Evolutionary conservation across 148 eudicot species (phyloP).

Genomic region (Amaranthus cruentus): DNA sequence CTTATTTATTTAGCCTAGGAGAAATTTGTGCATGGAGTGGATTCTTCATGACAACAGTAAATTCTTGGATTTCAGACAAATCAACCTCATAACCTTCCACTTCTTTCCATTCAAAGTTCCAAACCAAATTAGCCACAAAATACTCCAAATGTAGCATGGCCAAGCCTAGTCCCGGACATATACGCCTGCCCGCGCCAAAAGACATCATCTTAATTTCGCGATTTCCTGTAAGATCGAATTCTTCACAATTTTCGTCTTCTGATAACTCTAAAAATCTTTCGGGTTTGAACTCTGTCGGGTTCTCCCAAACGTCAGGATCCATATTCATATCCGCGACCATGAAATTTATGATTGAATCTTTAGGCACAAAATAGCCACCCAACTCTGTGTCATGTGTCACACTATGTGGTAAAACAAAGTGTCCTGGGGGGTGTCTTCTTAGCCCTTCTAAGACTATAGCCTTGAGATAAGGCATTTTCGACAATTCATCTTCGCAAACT

Average conservation of each 20-base stretch:
- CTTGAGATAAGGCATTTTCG: conserved; percentile 47
- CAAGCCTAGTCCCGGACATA: conserved; percentile 49
- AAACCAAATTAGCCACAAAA: conserved; percentile 61
- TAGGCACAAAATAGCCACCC: conserved; percentile 49
- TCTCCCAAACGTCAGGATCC: conserved; percentile 63
- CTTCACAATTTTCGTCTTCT: conserved; percentile 5
- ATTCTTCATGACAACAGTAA: conserved; percentile 57
- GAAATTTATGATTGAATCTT: conserved; percentile 41
- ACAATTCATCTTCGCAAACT: conserved; percentile 49
- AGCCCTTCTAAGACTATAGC: conserved; percentile 64
- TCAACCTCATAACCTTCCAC: conserved; percentile 44
- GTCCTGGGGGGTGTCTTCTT: conserved; percentile 74
- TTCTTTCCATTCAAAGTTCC: conserved; percentile 54
- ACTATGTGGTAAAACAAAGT: conserved; percentile 52
- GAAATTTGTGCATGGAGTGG: conserved; percentile 39
- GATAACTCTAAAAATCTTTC: conserved; percentile 44
- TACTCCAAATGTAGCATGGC: conserved; percentile 68
- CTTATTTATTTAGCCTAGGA: conserved; percentile 27
- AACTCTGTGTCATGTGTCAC: conserved; percentile 46
- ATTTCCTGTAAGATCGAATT: conserved; percentile 50
- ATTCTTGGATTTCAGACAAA: conserved; percentile 53
- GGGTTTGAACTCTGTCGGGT: conserved; percentile 61
- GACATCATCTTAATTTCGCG: conserved; percentile 85
- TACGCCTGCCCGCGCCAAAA: conserved; percentile 64
- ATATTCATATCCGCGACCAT: conserved; percentile 61